A percentile compares a stretch with the other conserved stretches of the same genome.
phyloP scores from a whole-genome alignment of 768 basidiomycete genomes.

The Psilocybe sp. region DNA sequence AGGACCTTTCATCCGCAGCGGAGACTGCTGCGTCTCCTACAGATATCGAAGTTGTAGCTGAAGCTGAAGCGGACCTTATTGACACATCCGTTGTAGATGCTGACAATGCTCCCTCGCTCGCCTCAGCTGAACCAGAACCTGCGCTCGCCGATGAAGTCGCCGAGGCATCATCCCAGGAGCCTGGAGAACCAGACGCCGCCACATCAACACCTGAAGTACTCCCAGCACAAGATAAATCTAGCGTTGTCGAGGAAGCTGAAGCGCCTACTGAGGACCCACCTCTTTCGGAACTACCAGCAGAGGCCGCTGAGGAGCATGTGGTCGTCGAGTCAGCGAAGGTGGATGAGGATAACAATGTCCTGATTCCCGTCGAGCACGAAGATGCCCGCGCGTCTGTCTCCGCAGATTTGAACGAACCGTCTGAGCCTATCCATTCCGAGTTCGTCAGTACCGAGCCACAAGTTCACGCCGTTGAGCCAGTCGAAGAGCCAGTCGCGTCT shows the following conservation, averaged over 20 bases:
- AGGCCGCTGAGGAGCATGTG: not conserved
- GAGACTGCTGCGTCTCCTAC: not conserved
- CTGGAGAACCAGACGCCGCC: not conserved
- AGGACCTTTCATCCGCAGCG: not conserved
- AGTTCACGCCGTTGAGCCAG: not conserved
- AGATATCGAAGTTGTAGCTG: not conserved
- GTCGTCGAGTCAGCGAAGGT: not conserved
- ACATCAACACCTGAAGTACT: no score
- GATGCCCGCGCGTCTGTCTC: no score
- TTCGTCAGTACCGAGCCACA: not conserved
- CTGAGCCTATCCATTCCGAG: no score
- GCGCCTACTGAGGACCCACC: not conserved
- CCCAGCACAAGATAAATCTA: not conserved
- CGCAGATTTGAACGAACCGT: no score
- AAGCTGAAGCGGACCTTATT: not conserved
- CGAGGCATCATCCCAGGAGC: not conserved
- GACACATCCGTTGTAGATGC: not conserved
- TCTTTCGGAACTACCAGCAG: not conserved
- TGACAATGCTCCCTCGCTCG: not conserved
- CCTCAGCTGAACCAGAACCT: not conserved
- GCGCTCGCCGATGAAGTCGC: no score
- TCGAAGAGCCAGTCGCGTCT: not conserved
- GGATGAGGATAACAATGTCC: not conserved
- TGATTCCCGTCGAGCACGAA: no score
- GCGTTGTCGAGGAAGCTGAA: not conserved